Evolutionary conservation across 441 rosid species (phyloP).

Genomic region (Erysimum cheiri): DNA sequence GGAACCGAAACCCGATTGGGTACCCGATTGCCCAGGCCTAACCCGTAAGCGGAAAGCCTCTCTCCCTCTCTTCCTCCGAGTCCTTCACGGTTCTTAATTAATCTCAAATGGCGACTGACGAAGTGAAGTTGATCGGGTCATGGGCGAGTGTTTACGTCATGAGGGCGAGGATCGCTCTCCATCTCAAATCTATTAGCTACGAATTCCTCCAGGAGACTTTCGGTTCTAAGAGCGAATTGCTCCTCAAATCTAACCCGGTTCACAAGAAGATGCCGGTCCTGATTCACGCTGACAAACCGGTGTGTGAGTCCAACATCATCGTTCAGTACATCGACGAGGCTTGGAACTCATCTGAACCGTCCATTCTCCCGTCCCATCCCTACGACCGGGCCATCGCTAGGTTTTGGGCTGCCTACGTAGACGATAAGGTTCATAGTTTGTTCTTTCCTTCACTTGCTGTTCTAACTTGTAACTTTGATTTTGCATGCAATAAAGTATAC

Average conservation of each 20-base stretch:
- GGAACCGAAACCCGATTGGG: no score
- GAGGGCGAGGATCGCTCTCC: slow-evolving; percentile 57
- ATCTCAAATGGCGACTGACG: slow-evolving; percentile 34
- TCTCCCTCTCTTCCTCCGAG: not conserved
- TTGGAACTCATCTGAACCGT: slow-evolving; percentile 58
- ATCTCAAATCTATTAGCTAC: slow-evolving; percentile 63
- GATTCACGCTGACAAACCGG: slow-evolving; percentile 61
- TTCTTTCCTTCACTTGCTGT: not conserved
- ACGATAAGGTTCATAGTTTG: slow-evolving; percentile 55
- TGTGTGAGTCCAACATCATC: slow-evolving; percentile 74
- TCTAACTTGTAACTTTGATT: slow-evolving; percentile 12
- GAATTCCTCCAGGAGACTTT: slow-evolving; percentile 59
- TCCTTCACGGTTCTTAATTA: slow-evolving; percentile 10
- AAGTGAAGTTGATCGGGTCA: slow-evolving; percentile 43
- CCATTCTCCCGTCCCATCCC: slow-evolving; percentile 67
- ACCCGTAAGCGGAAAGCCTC: not conserved
- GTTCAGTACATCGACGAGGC: slow-evolving; percentile 72
- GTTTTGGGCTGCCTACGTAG: slow-evolving; percentile 69
- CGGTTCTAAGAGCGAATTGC: slow-evolving; percentile 62
- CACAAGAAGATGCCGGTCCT: slow-evolving; percentile 83
- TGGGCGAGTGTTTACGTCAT: slow-evolving; percentile 50
- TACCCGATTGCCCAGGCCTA: no score
- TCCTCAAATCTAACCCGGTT: slow-evolving; percentile 73
- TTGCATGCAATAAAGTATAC: not conserved
- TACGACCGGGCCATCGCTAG: slow-evolving; percentile 61